phyloP scores from a whole-genome alignment of 306 rosid species.

The Quercus wislizeni region DNA sequence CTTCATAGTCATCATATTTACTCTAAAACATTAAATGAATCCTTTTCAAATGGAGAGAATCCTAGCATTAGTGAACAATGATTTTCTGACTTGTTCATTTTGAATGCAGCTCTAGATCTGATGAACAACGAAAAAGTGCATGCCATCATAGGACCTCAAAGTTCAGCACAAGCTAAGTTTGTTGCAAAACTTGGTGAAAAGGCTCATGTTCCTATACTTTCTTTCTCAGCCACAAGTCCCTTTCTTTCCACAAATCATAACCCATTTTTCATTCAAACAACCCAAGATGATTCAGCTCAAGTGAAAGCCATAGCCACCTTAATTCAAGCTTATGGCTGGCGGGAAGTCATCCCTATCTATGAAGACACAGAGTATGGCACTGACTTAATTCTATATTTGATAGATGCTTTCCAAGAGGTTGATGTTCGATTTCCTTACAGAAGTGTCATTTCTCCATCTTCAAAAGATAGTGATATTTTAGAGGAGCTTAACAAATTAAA shows the following conservation, averaged over 20 bases:
- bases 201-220: conserved; percentile 24
- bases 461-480: background rate
- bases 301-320: conserved; percentile 25
- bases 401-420: conserved; percentile 20
- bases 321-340: conserved; percentile 27
- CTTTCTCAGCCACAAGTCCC: conserved; percentile 34
- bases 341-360: conserved; percentile 28
- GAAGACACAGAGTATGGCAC: conserved; percentile 38
- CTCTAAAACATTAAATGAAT: too few relatives aligned
- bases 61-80: too few relatives aligned
- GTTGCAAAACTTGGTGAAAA: conserved; percentile 24
- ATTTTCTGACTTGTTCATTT: too few relatives aligned
- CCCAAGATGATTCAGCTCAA: conserved; percentile 25
- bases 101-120: conserved; percentile 18
- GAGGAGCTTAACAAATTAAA: conserved; percentile 18
- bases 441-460: conserved; percentile 18
- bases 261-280: conserved; percentile 29
- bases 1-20: too few relatives aligned
- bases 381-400: conserved; percentile 27
- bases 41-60: too few relatives aligned
- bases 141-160: conserved; percentile 32
- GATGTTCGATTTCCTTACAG: conserved; percentile 9
- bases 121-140: conserved; percentile 25
- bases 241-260: conserved; percentile 24
- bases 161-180: conserved; percentile 31